phyloP scores from a whole-genome alignment of 768 basidiomycete species.

The Dentipellis sp. region DNA sequence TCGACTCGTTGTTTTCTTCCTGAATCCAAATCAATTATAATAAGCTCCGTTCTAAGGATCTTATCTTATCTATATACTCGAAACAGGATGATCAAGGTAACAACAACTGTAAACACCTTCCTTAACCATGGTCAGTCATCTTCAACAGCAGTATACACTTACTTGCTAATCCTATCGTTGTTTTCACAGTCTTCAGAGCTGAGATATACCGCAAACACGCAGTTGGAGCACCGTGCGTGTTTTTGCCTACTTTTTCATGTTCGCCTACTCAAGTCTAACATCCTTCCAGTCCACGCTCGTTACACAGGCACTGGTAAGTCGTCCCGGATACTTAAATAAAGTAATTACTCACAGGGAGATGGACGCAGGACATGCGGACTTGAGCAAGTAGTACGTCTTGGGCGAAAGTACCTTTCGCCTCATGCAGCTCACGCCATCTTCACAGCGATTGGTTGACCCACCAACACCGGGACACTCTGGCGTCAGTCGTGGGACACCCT shows the following conservation, averaged over 20 bases:
- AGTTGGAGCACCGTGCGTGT: slow-evolving; percentile 83
- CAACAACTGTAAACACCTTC: slow-evolving; percentile 1
- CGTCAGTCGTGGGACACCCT: slow-evolving; percentile 89
- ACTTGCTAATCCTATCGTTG: neutral
- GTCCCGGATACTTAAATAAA: neutral
- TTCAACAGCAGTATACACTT: slow-evolving; percentile 6
- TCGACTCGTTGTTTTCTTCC: no score
- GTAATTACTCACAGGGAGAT: slow-evolving; percentile 9
- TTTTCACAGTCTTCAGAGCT: slow-evolving; percentile 72
- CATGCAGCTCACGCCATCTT: slow-evolving; percentile 11
- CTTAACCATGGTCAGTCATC: slow-evolving; percentile 13
- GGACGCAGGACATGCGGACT: slow-evolving; percentile 79
- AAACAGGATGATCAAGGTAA: neutral
- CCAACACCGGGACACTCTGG: slow-evolving; percentile 92
- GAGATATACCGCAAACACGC: slow-evolving; percentile 93
- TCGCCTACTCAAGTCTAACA: slow-evolving; percentile 9
- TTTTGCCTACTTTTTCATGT: neutral
- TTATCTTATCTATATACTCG: neutral
- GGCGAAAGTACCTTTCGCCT: neutral
- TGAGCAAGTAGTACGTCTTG: slow-evolving; percentile 82
- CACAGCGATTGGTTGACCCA: slow-evolving; percentile 94
- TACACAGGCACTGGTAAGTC: slow-evolving; percentile 89
- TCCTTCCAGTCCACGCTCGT: slow-evolving; percentile 74
- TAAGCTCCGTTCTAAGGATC: neutral
- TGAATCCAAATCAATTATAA: no score